Evolutionary conservation across 2,329 filamentous ascomycete genomes (phyloP), one percentile per base, ranked within the genome.

Genomic region (Fusarium sp.): DNA sequence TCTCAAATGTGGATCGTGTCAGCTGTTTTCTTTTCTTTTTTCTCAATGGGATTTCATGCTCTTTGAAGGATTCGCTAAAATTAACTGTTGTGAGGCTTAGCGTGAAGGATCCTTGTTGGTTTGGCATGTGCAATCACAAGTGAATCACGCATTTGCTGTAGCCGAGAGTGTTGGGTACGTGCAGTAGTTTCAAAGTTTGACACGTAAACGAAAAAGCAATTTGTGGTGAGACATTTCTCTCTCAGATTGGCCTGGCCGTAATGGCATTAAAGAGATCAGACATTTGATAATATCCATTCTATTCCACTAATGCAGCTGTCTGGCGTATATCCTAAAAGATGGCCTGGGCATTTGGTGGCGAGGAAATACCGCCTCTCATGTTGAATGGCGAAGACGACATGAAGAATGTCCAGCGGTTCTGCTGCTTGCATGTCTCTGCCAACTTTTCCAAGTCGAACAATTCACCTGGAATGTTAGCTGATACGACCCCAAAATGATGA

Each of bases 361-460:
- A 65, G 1, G 65, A 68, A 2, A 68, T 56, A 0, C 65, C 65
- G 5, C 65, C 65, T 0, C 35, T 39, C 65, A 68, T 68, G 20
- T 85, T 84, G 35, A 85, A 73, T 2, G 83, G 83, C 47, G 80
- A 75, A 20, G 81, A 83, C 2, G 79, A 79, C 20, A 87, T 73
- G 62, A 87, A 86, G 61, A 87, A 87, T 0, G 75, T 77, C 79
- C 82, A 85, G 15, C 82, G 56, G 14, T 78, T 80, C 7, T 81
- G 79, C 62, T 83, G 79, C 62, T 86, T 86, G 75, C 88, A 89
- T 3, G 78, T 84, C 79, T 84, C 74, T 14, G 75, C 74, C 45
- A 79, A 61, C 22, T 57, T 70, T 53, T 79, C 76, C 24, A 79
- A 55, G 37, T 80, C 76, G 30, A 78, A 79, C 1, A 78, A 57